Percentiles rank a stretch among this genome's conserved stretches.
These are phyloP conservation scores for Lichtheimia corymbifera DNA, from an alignment of 371 early-diverging fungal genomes.

Conservation along the genomic window DNA sequence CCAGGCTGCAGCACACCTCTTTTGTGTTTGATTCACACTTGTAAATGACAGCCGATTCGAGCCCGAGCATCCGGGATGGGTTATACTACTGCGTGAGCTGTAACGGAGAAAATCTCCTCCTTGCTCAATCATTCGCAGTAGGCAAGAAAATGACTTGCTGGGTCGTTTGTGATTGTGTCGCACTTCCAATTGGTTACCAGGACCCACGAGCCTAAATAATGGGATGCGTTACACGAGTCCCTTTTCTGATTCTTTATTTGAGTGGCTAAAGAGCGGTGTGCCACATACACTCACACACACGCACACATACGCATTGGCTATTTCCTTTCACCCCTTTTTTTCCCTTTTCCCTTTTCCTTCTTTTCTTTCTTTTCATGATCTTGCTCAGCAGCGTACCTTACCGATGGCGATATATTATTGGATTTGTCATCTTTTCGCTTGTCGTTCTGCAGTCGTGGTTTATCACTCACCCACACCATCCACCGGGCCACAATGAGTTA, in stretches of 20 bases:
- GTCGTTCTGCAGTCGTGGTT: conserved; percentile 7
- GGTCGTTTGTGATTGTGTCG: too few relatives aligned
- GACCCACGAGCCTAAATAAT: not conserved
- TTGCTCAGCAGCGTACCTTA: conserved; percentile 4
- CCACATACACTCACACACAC: not conserved
- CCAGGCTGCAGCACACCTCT: too few relatives aligned
- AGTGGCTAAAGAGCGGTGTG: not conserved
- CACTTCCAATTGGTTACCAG: not conserved
- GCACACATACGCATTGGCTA: not conserved
- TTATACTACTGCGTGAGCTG: too few relatives aligned
- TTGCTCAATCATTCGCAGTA: too few relatives aligned
- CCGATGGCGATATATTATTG: conserved; percentile 11
- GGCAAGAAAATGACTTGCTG: too few relatives aligned
- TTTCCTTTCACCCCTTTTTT: not conserved
- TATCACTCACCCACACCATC: not conserved
- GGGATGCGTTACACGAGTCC: not conserved
- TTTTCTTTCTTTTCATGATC: conserved; percentile 2
- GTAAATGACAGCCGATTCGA: too few relatives aligned
- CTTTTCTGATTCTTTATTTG: not conserved
- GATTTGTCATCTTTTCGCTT: not conserved
- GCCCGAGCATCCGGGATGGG: too few relatives aligned
- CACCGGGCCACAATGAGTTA: too few relatives aligned
- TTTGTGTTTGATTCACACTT: too few relatives aligned
- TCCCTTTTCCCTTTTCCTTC: not conserved
- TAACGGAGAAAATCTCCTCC: too few relatives aligned